These are phyloP conservation scores for Xylariaceae sp. DNA, from an alignment of 2,329 filamentous ascomycete species.

Conservation along the genomic window DNA sequence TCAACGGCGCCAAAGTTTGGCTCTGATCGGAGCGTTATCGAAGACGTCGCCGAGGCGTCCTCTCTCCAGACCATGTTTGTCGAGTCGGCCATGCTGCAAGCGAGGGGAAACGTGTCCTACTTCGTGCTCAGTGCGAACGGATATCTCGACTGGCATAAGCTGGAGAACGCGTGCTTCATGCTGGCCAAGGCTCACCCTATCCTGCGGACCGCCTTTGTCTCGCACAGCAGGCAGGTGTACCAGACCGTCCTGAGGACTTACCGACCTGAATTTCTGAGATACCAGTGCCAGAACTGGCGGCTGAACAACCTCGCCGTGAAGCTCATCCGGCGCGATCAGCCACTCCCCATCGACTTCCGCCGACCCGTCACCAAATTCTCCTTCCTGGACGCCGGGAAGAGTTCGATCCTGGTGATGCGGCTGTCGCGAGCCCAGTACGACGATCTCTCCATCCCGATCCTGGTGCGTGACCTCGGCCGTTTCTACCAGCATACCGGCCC, in stretches of 20 bases:
- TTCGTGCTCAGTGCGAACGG: constrained; percentile 45
- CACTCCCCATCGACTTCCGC: constrained; percentile 35
- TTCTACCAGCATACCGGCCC: constrained; percentile 38
- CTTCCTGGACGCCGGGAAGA: constrained; percentile 44
- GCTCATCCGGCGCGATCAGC: constrained; percentile 40
- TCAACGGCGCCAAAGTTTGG: constrained; percentile 40
- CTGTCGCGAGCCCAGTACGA: constrained; percentile 47
- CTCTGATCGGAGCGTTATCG: constrained; percentile 37
- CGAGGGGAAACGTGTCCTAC: constrained; percentile 42
- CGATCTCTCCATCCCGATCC: constrained; percentile 38
- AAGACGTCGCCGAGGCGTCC: constrained; percentile 45
- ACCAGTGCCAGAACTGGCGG: constrained; percentile 37
- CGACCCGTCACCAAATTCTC: constrained; percentile 45
- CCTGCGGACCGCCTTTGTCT: constrained; percentile 49
- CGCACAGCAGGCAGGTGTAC: constrained; percentile 41
- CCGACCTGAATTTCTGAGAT: constrained; percentile 39
- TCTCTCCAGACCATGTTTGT: constrained; percentile 43
- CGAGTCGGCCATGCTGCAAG: constrained; percentile 42
- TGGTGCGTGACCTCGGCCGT: constrained; percentile 44
- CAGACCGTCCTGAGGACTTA: constrained; percentile 43
- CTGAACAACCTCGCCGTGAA: constrained; percentile 37
- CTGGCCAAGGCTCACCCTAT: constrained; percentile 44
- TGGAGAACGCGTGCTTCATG: constrained; percentile 42
- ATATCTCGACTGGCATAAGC: constrained; percentile 35
- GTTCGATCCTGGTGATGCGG: constrained; percentile 42